Evolutionary conservation across 73 alveolate species (phyloP).

Genomic region (Paramecium bursaria): DNA sequence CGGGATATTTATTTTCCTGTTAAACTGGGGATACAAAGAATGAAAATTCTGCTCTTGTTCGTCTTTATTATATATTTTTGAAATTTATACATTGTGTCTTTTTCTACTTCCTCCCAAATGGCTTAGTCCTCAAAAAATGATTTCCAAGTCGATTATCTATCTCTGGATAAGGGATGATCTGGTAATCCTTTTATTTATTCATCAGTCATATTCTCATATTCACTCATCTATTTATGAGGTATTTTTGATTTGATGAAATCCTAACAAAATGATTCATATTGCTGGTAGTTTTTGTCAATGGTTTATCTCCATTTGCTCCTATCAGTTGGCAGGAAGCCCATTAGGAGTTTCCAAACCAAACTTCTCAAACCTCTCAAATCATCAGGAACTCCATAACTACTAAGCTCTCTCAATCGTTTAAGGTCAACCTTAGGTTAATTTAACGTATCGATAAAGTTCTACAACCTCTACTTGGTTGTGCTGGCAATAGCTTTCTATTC

Average conservation of each 20-base stretch:
- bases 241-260: constrained; percentile 75
- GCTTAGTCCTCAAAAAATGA: constrained; percentile 85
- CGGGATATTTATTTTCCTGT: constrained; percentile 42
- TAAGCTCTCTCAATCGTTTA: constrained; percentile 19
- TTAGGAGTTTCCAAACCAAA: constrained; percentile 92
- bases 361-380: constrained; percentile 86
- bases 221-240: constrained; percentile 71
- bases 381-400: constrained; percentile 87
- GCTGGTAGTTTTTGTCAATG: constrained; percentile 65
- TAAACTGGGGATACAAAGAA: constrained; percentile 79
- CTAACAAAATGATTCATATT: constrained; percentile 69
- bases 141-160: constrained; percentile 81
- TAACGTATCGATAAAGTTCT: background rate
- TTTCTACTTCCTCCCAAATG: constrained; percentile 91
- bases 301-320: constrained; percentile 88
- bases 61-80: too few species aligned
- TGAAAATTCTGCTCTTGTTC: constrained; percentile 93
- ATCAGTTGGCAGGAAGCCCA: constrained; percentile 90
- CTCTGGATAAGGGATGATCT: constrained; percentile 84
- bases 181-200: constrained; percentile 45
- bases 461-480: background rate
- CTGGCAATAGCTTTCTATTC: background rate
- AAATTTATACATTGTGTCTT: constrained; percentile 95
- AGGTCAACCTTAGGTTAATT: constrained; percentile 11
- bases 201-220: background rate